phyloP scores from a whole-genome alignment of 148 eudicot genomes.

The Bassia scoparia region DNA sequence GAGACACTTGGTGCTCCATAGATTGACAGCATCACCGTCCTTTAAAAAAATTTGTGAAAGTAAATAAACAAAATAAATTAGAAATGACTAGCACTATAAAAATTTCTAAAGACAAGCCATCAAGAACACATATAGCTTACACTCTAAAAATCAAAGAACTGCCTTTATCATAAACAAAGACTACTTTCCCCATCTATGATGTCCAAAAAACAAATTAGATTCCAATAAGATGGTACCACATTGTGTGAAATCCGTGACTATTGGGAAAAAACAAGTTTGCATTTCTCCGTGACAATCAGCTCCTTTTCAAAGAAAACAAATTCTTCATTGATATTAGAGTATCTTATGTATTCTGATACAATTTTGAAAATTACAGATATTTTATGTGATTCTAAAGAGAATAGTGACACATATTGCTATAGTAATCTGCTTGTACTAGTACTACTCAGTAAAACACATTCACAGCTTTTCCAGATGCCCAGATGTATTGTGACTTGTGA shows the following conservation, averaged over 20 bases:
- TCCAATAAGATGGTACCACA: background rate
- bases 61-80: background rate
- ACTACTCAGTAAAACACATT: no score
- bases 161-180: background rate
- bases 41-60: slow-evolving; percentile 1
- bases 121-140: background rate
- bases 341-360: no score
- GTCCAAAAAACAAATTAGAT: background rate
- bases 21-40: slow-evolving; percentile 35
- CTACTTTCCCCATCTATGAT: background rate
- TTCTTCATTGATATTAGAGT: no score
- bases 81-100: background rate
- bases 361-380: no score
- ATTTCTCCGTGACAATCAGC: background rate
- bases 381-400: no score
- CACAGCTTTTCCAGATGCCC: no score
- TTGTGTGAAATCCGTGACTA: no score
- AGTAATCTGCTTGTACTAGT: no score
- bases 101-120: background rate
- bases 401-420: background rate
- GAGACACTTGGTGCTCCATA: slow-evolving; percentile 15
- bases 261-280: no score
- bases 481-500: no score
- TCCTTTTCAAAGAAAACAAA: no score
- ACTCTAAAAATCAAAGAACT: background rate